These are phyloP conservation scores for Phytophthora uliginosa DNA, from an alignment of 352 stramenopile genomes.

Conservation along the genomic window DNA sequence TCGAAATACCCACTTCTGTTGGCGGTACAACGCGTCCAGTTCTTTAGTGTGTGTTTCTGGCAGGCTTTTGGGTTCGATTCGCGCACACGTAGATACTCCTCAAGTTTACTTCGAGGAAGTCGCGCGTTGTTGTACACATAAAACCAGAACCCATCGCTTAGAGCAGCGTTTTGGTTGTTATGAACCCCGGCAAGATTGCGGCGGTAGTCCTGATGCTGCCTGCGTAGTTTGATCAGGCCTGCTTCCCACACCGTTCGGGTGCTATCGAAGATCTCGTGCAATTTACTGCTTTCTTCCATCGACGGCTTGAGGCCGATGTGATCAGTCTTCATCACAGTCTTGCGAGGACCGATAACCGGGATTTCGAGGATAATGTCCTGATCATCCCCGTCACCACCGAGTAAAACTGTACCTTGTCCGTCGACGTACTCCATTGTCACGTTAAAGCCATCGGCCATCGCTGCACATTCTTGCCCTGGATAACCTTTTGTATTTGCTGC, in stretches of 20 bases:
- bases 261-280: slow-evolving; percentile 1
- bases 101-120: slow-evolving; percentile 18
- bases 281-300: not conserved
- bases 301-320: slow-evolving; percentile 3
- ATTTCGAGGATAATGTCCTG: not conserved
- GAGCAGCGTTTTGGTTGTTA: not conserved
- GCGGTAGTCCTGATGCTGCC: not conserved
- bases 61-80: slow-evolving; percentile 3
- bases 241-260: not conserved
- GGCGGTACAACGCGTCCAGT: slow-evolving; percentile 10
- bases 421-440: not conserved
- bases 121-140: slow-evolving; percentile 47
- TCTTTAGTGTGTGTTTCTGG: not conserved
- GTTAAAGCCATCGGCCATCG: slow-evolving; percentile 1
- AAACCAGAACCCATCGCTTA: slow-evolving; percentile 48
- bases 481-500: not conserved
- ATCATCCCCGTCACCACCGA: not conserved
- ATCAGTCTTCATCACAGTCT: not conserved
- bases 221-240: not conserved
- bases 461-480: not conserved
- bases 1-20: slow-evolving; percentile 26
- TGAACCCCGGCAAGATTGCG: not conserved
- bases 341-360: not conserved
- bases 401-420: not conserved
- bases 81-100: slow-evolving; percentile 9